Evolutionary conservation across 2,329 filamentous ascomycete species (phyloP).

Genomic region (Purpureocillium lavendulum): DNA sequence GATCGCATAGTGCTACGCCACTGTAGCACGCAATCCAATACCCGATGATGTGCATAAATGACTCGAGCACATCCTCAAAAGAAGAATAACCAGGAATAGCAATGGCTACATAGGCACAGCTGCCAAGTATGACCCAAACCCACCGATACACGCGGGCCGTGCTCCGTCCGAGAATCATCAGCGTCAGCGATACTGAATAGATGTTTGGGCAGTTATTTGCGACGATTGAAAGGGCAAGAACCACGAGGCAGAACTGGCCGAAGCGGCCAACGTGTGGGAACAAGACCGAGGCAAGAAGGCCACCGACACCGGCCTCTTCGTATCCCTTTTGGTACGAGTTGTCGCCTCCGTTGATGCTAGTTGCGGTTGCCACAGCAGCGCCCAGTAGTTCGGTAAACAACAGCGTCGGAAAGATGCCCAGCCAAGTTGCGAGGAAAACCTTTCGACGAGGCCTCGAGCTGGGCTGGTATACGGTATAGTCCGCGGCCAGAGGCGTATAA

Average conservation of each 20-base stretch:
- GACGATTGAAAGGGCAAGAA: conserved; percentile 58
- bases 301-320: conserved; percentile 43
- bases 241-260: conserved; percentile 62
- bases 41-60: no score
- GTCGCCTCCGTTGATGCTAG: conserved; percentile 32
- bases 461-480: conserved; percentile 71
- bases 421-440: conserved; percentile 59
- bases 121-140: no score
- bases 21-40: no score
- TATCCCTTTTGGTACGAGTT: conserved; percentile 1
- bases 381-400: conserved; percentile 62
- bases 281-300: conserved; percentile 56
- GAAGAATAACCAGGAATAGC: no score
- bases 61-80: no score
- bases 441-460: conserved; percentile 43
- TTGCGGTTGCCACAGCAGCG: conserved; percentile 45
- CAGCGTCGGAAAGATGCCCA: conserved; percentile 59
- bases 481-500: conserved; percentile 46
- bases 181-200: conserved; percentile 60
- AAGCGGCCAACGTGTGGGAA: conserved; percentile 53
- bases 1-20: no score
- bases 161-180: conserved; percentile 41
- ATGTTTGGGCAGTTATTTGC: conserved; percentile 66
- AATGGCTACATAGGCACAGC: no score
- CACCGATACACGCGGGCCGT: no score